Evolutionary conservation across 2,329 filamentous ascomycete species (phyloP), one percentile per base, ranked within the genome.

Genomic region (Pseudogymnoascus sp.): DNA sequence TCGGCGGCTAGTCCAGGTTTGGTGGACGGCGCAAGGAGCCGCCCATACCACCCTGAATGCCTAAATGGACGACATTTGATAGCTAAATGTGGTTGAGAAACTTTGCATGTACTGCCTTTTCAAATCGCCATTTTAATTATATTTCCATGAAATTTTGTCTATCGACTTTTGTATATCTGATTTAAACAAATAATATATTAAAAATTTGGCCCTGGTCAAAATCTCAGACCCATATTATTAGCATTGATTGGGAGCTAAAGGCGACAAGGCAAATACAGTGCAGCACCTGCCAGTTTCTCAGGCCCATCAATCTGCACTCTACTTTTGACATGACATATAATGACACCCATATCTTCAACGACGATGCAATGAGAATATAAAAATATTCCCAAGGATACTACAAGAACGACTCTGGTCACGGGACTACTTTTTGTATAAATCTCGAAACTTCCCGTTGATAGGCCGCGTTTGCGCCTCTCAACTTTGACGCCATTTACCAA

Each of bases 361-460:
- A 31, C 13, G 13, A 50, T 50, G 13, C 44, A 4, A 50, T 50
- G 26, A 50, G 4, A 15, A 31, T 50, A 50, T 50, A 50, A 44
- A 31, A 31, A n/a, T 50, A 50, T 50, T 15, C 11, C 24, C 44
- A 8, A 15, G 15, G 44, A 50, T 50, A 50, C 26, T 50, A 15
- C 26, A 31, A 31, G 44, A n/a, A 31, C 26, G 26, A 31, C 61
- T 67, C 31, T 58, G 44, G 54, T 78, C 76, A 4, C 69, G 73
- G 64, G 68, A 70, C 59, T 78, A 76, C 8, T 69, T 77, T 3
- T 69, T 70, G 73, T 29, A 72, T 75, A 21, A 76, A 77, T n/a
- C 69, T 70, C 1, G 68, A 74, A 61, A 24, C 13, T 15, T 31
- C 7, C 15, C n/a, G 13, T 31, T 10, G 24, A 31, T 31, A 50